Percentiles rank a stretch among this genome's conserved stretches.
phyloP scores from a whole-genome alignment of 805 yeast genomes.

The Starmerella potacharoeniae region DNA sequence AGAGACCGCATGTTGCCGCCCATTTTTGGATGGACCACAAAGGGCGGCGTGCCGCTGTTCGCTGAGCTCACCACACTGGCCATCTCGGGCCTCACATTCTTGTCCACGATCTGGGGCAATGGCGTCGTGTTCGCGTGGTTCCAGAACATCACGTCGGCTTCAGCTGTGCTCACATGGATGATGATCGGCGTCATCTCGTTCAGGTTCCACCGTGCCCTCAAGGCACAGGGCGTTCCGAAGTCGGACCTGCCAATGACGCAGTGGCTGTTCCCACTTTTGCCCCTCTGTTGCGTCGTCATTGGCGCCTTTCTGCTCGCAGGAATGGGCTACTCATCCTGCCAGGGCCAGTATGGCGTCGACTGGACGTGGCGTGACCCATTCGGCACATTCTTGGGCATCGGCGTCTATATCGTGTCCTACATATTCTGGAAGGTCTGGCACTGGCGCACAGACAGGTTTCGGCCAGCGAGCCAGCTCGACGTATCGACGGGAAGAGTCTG shows the following conservation, averaged over 20 bases:
- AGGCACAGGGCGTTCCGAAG: slow-evolving; percentile 40
- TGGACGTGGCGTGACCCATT: slow-evolving; percentile 34
- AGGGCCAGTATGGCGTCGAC: slow-evolving; percentile 14
- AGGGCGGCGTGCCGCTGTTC: slow-evolving; percentile 47
- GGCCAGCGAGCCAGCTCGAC: slow-evolving; percentile 16
- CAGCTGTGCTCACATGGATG: slow-evolving; percentile 53
- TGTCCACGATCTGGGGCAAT: slow-evolving; percentile 50
- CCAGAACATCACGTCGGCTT: slow-evolving; percentile 48
- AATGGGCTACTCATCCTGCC: slow-evolving; percentile 26
- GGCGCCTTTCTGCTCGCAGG: slow-evolving; percentile 49
- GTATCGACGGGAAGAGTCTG: slow-evolving; percentile 21
- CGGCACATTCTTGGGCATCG: slow-evolving; percentile 37
- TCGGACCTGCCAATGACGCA: slow-evolving; percentile 45
- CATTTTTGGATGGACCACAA: slow-evolving; percentile 39
- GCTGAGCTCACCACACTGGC: slow-evolving; percentile 43
- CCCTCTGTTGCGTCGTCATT: slow-evolving; percentile 40
- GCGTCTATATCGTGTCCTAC: slow-evolving; percentile 35
- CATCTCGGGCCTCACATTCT: slow-evolving; percentile 49
- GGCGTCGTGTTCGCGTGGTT: slow-evolving; percentile 54
- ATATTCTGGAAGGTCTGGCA: slow-evolving; percentile 29
- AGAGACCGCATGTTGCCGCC: slow-evolving; percentile 46
- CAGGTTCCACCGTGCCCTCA: slow-evolving; percentile 48
- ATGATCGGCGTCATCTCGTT: slow-evolving; percentile 46
- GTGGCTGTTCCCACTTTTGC: slow-evolving; percentile 40
- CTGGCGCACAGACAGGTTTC: slow-evolving; percentile 24